Percentiles rank a stretch among this genome's conserved stretches.
phyloP scores from a whole-genome alignment of 192 early-diverging fungal species.

The Backusella tuberculispora region DNA sequence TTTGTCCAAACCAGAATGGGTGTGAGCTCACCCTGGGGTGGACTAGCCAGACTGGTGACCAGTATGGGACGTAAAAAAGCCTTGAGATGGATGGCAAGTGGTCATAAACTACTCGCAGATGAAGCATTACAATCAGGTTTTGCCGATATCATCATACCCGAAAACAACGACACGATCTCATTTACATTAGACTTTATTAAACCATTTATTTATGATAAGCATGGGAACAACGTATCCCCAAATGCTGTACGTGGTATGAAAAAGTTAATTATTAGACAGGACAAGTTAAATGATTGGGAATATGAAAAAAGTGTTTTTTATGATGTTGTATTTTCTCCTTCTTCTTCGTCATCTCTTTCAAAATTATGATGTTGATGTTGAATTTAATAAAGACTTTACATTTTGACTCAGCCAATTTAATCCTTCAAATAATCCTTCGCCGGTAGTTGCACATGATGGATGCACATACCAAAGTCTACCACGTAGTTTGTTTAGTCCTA shows the following conservation, averaged over 20 bases:
- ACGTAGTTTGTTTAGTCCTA: conserved; percentile 85
- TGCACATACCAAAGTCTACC: conserved; percentile 94
- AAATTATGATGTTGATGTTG: background rate
- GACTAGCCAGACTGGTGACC: conserved; percentile 46
- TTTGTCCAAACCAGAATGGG: conserved; percentile 69
- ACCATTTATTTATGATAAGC: conserved; percentile 35
- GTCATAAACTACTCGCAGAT: conserved; percentile 41
- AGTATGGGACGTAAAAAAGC: conserved; percentile 53
- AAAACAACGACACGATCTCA: background rate
- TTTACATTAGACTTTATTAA: conserved; percentile 44
- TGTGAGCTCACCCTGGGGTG: conserved; percentile 67
- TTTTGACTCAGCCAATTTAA: conserved; percentile 88
- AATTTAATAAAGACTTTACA: conserved; percentile 27
- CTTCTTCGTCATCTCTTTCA: background rate
- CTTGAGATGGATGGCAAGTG: conserved; percentile 50
- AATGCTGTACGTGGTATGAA: conserved; percentile 58
- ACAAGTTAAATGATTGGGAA: conserved; percentile 39
- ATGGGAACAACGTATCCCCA: conserved; percentile 43
- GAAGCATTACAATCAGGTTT: conserved; percentile 46
- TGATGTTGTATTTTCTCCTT: background rate
- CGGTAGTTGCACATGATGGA: conserved; percentile 82
- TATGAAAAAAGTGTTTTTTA: conserved; percentile 23
- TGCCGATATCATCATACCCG: conserved; percentile 41
- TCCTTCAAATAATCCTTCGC: conserved; percentile 85
- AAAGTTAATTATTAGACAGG: conserved; percentile 39